These are phyloP conservation scores for Austroboletus novae-zelandiae DNA, from an alignment of 1,284 basidiomycete species.

Conservation along the genomic window DNA sequence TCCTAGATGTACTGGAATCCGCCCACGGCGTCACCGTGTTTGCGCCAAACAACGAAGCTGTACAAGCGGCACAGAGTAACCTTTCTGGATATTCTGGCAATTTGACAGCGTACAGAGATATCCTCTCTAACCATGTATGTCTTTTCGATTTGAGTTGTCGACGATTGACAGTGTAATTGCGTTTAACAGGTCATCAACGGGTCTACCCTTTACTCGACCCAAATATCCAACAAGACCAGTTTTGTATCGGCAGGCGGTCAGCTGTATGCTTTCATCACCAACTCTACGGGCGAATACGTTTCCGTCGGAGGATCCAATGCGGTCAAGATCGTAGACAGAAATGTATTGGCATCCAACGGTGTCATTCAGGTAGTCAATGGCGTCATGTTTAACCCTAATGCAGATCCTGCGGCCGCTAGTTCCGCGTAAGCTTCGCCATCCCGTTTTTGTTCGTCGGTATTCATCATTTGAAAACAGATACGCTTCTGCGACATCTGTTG, in stretches of 20 bases:
- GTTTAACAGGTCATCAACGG: conserved; percentile 60
- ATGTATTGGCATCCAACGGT: conserved; percentile 69
- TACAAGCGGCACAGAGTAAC: conserved; percentile 37
- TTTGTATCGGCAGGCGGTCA: conserved; percentile 63
- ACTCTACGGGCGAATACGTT: conserved; percentile 64
- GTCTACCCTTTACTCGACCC: conserved; percentile 62
- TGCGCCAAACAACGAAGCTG: conserved; percentile 56
- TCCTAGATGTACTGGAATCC: conserved; percentile 40
- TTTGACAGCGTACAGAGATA: conserved; percentile 40
- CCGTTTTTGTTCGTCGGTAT: neutral
- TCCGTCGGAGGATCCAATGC: conserved; percentile 46
- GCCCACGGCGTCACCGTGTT: conserved; percentile 69
- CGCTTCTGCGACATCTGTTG: conserved; percentile 32
- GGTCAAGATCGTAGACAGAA: conserved; percentile 58
- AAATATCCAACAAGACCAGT: conserved; percentile 35
- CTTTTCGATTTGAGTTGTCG: neutral
- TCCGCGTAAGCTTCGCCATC: conserved; percentile 47
- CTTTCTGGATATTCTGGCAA: conserved; percentile 44
- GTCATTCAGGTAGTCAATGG: conserved; percentile 70
- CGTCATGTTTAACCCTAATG: conserved; percentile 55
- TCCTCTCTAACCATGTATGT: conserved; percentile 63
- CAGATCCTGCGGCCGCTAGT: conserved; percentile 49
- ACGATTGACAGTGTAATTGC: neutral
- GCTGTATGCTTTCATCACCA: conserved; percentile 50
- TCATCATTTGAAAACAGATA: conserved; percentile 11